These are phyloP conservation scores for Pythium utonaiense DNA, from an alignment of 352 stramenopile species.

Conservation along the genomic window DNA sequence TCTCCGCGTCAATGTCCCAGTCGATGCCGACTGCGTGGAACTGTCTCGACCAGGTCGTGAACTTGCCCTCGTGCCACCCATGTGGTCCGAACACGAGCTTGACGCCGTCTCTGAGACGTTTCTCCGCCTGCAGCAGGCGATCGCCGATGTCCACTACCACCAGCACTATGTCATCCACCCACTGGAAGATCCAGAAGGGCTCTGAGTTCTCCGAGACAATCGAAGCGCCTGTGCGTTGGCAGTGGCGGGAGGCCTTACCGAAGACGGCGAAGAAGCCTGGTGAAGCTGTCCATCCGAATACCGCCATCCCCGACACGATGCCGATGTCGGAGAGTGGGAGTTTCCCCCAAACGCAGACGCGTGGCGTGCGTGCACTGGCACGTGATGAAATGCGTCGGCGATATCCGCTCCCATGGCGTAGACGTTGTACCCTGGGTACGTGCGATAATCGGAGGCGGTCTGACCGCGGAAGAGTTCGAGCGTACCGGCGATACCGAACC, in stretches of 20 bases:
- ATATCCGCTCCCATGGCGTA: conserved; percentile 7
- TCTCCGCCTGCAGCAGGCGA: background rate
- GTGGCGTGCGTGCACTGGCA: no score
- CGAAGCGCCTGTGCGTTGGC: no score
- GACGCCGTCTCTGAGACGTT: conserved; percentile 4
- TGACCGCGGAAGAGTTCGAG: no score
- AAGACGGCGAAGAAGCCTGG: no score
- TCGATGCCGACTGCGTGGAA: conserved; percentile 5
- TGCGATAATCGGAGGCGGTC: no score
- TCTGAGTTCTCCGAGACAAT: background rate
- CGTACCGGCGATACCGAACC: no score
- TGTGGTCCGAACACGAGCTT: conserved; percentile 2
- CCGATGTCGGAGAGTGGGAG: no score
- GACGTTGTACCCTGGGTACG: conserved; percentile 7
- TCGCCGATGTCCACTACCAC: conserved; percentile 5
- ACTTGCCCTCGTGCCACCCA: conserved; percentile 5
- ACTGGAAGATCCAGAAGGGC: conserved; percentile 8
- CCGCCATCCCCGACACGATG: no score
- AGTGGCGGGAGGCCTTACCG: no score
- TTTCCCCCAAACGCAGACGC: no score
- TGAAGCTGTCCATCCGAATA: no score
- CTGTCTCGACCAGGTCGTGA: background rate
- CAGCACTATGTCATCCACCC: conserved; percentile 4
- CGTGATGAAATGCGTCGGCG: conserved; percentile 12
- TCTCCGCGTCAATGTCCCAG: background rate